phyloP scores from a whole-genome alignment of 2,329 filamentous ascomycete species.

The Claviceps cyperi region DNA sequence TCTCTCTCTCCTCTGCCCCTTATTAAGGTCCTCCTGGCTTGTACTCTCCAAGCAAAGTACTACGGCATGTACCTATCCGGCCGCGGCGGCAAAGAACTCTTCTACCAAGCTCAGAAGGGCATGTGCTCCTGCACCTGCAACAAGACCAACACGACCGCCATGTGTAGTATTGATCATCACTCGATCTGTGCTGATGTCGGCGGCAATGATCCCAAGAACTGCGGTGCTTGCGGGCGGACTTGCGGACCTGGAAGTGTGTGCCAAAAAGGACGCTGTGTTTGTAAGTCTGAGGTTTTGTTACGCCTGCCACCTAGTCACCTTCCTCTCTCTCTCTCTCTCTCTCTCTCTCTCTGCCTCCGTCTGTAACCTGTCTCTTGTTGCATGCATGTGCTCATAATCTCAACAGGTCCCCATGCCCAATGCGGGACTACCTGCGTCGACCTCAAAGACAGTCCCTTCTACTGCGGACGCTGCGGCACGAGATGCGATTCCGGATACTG shows the following conservation, averaged over 20 bases:
- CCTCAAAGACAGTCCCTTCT: neutral
- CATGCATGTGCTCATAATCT: neutral
- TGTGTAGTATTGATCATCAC: neutral
- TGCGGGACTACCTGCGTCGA: neutral
- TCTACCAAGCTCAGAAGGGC: neutral
- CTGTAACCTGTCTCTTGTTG: neutral
- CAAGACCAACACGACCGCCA: neutral
- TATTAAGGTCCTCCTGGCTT: neutral
- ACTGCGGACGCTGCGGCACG: conserved; percentile 1
- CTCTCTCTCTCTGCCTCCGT: neutral
- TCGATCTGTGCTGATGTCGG: neutral
- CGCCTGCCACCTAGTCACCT: neutral
- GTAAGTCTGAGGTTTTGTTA: neutral
- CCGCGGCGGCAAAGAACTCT: neutral
- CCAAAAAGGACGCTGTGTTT: neutral
- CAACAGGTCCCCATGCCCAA: neutral
- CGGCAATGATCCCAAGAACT: neutral
- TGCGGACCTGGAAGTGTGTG: neutral
- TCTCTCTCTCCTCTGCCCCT: neutral
- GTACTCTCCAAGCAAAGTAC: neutral
- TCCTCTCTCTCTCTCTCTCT: neutral
- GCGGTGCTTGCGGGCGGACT: neutral
- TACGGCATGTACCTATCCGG: neutral
- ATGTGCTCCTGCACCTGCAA: conserved; percentile 1
- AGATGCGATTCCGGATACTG: neutral